Percentiles rank a stretch among this genome's conserved stretches.
phyloP scores from a whole-genome alignment of 2,329 filamentous ascomycete genomes.

The Teratosphaeria gauchensis region DNA sequence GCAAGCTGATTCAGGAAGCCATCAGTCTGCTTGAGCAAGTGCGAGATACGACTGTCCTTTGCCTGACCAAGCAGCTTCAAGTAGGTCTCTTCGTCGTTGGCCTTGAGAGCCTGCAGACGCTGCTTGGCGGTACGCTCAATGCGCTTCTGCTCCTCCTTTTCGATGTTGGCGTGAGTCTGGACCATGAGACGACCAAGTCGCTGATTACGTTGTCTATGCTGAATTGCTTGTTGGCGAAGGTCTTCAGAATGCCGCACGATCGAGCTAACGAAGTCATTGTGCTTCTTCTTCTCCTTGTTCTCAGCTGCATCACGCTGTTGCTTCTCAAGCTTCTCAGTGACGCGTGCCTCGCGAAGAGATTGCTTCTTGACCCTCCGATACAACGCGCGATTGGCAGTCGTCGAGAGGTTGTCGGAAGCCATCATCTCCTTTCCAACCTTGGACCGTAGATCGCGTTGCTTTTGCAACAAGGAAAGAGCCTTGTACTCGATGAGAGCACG shows the following conservation, averaged over 20 bases:
- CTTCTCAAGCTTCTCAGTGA: conserved; percentile 98
- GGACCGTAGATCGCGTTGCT: conserved; percentile 77
- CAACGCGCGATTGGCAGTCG: conserved; percentile 86
- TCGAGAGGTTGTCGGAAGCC: conserved; percentile 88
- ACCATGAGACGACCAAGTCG: conserved; percentile 88
- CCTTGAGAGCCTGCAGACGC: conserved; percentile 96
- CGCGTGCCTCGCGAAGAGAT: conserved; percentile 84
- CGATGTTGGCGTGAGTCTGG: conserved; percentile 84
- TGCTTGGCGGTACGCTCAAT: conserved; percentile 97
- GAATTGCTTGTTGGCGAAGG: conserved; percentile 56
- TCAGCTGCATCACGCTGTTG: conserved; percentile 95
- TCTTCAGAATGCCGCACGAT: conserved; percentile 76
- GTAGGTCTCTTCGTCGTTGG: conserved; percentile 98
- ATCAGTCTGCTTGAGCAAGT: conserved; percentile 92
- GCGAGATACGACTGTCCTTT: conserved; percentile 98
- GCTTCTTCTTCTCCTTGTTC: conserved; percentile 95
- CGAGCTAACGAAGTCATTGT: conserved; percentile 80
- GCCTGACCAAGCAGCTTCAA: conserved; percentile 95
- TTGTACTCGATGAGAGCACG: conserved; percentile 95
- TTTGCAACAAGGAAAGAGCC: conserved; percentile 74
- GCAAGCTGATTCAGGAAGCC: conserved; percentile 95
- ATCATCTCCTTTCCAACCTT: conserved; percentile 87
- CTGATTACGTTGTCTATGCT: conserved; percentile 64
- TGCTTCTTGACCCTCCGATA: conserved; percentile 97
- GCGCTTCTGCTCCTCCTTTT: conserved; percentile 98